Percentiles rank a stretch among this genome's conserved stretches.
phyloP scores from a whole-genome alignment of 129 eudicot genomes.

The Smallanthus sonchifolius region DNA sequence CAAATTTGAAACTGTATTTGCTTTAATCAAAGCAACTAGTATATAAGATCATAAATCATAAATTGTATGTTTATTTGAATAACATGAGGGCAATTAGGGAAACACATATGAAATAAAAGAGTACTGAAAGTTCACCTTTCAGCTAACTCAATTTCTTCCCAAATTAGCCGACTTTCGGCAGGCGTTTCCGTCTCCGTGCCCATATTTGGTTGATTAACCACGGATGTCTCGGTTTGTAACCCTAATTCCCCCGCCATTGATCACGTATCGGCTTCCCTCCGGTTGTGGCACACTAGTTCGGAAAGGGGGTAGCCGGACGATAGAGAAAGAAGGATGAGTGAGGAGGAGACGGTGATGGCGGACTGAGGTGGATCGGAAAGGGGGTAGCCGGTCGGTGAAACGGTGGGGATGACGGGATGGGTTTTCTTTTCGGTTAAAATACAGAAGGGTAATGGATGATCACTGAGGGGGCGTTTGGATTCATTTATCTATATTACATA shows the following conservation, averaged over 20 bases:
- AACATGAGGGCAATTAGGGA: neutral
- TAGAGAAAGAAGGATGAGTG: neutral
- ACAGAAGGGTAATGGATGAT: too few species aligned
- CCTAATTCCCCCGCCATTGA: neutral
- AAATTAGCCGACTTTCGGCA: constrained; percentile 8
- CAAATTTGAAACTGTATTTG: neutral
- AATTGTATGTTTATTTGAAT: neutral
- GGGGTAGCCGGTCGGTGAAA: too few species aligned
- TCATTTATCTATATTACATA: too few species aligned
- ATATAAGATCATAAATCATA: neutral
- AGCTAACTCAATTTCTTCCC: constrained; percentile 32
- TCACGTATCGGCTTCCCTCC: neutral
- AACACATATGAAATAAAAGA: neutral
- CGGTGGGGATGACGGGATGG: too few species aligned
- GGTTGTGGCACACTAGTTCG: neutral
- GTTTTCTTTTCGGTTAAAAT: too few species aligned
- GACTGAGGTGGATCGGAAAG: too few species aligned
- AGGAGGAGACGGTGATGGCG: neutral
- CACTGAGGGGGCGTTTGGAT: too few species aligned
- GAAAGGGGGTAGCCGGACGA: too few species aligned
- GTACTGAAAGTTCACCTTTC: constrained; percentile 24
- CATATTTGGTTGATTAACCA: neutral
- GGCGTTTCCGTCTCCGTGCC: constrained; percentile 1
- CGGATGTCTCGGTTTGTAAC: neutral
- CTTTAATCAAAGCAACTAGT: neutral